phyloP scores from a whole-genome alignment of 805 yeast genomes.

The Nakazawaea wyomingensis region DNA sequence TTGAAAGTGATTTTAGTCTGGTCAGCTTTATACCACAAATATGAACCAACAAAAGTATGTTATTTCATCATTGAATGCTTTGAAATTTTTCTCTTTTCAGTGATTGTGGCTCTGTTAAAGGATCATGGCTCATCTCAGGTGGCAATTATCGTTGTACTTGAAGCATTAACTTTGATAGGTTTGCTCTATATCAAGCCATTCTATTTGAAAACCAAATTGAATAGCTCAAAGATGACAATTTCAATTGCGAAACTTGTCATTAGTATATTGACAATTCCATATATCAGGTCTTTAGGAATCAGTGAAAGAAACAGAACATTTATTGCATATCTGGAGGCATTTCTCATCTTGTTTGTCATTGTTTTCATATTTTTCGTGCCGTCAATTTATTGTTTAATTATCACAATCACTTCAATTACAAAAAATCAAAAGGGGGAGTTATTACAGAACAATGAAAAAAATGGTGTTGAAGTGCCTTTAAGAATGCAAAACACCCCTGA shows the following conservation, averaged over 20 bases:
- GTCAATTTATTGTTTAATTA: slow-evolving; percentile 20
- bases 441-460: background rate
- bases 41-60: slow-evolving; percentile 35
- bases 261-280: slow-evolving; percentile 39
- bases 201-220: slow-evolving; percentile 27
- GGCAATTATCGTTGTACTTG: slow-evolving; percentile 29
- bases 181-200: slow-evolving; percentile 26
- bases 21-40: slow-evolving; percentile 39
- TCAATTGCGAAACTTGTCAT: slow-evolving; percentile 34
- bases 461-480: slow-evolving; percentile 9
- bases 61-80: slow-evolving; percentile 33
- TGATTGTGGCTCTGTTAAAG: slow-evolving; percentile 41
- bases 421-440: slow-evolving; percentile 17
- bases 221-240: slow-evolving; percentile 27
- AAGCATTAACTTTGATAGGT: slow-evolving; percentile 24
- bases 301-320: slow-evolving; percentile 35
- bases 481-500: too few species aligned
- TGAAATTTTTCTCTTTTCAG: slow-evolving; percentile 29
- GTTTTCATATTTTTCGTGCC: slow-evolving; percentile 22
- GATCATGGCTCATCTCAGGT: slow-evolving; percentile 40
- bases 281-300: slow-evolving; percentile 28
- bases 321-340: slow-evolving; percentile 38
- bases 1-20: slow-evolving; percentile 40
- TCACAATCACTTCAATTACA: slow-evolving; percentile 13
- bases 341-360: slow-evolving; percentile 30